These are phyloP conservation scores for Aspergillus chevalieri DNA, from an alignment of 2,329 filamentous ascomycete genomes.

Conservation along the genomic window DNA sequence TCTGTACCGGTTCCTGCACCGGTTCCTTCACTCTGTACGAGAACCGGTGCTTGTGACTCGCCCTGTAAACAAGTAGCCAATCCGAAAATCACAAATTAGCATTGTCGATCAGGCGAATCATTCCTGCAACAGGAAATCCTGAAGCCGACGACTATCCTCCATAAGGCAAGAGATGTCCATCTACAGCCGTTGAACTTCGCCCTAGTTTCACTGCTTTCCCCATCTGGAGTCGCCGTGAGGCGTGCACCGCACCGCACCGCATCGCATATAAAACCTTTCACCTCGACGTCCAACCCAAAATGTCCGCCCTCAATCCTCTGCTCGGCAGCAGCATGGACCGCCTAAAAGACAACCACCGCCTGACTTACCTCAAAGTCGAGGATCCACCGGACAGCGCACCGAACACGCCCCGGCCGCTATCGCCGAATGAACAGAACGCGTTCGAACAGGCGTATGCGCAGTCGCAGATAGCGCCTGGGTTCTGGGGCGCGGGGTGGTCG, in stretches of 20 bases:
- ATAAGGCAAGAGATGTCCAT: background rate
- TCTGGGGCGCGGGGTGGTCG: constrained; percentile 15
- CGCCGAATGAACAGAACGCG: background rate
- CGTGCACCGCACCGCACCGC: too few relatives aligned
- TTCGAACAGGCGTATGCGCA: background rate
- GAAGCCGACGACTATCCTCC: background rate
- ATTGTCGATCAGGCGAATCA: background rate
- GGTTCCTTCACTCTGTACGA: background rate
- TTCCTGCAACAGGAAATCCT: background rate
- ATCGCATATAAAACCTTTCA: background rate
- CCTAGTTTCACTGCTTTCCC: background rate
- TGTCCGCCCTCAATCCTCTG: too few relatives aligned
- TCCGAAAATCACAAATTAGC: background rate
- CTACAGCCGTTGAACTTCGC: background rate
- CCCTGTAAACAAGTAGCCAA: background rate
- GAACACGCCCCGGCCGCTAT: background rate
- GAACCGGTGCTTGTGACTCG: background rate
- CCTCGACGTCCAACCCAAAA: too few relatives aligned
- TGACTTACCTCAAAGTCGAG: background rate
- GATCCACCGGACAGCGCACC: background rate
- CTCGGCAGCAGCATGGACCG: background rate
- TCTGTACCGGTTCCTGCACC: background rate
- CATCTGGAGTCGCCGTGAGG: too few relatives aligned
- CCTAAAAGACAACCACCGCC: background rate
- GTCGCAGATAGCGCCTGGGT: background rate